Conservation (phyloP, 495 filamentous ascomycete species). For the Neurospora sp. region DNA sequence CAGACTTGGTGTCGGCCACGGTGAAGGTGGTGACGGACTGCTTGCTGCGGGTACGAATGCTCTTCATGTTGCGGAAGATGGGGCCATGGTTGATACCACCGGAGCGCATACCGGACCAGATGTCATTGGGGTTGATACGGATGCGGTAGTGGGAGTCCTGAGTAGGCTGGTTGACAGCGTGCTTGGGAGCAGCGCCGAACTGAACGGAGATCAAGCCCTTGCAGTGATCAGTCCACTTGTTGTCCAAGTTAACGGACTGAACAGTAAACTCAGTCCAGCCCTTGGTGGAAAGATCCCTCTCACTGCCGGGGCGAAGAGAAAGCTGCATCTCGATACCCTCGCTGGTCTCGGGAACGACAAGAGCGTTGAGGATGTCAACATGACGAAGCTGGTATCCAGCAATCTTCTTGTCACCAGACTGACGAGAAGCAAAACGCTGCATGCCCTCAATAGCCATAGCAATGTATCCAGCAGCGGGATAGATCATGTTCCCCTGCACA, state of each 20-base stretch:
- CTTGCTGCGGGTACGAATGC: conserved; percentile 13
- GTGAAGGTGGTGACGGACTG: conserved; percentile 16
- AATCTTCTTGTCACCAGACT: background rate
- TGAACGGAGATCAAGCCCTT: conserved; percentile 21
- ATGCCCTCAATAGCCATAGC: conserved; percentile 42
- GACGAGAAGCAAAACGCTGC: conserved; percentile 5
- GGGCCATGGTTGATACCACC: conserved; percentile 29
- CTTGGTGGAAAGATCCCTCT: conserved; percentile 27
- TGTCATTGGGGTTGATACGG: conserved; percentile 11
- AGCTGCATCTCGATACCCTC: conserved; percentile 30
- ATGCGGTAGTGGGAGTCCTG: conserved; percentile 12
- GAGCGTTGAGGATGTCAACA: conserved; percentile 29
- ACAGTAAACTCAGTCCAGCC: conserved; percentile 27
- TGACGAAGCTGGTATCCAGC: conserved; percentile 29
- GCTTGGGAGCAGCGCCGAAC: conserved; percentile 2
- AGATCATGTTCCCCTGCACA: conserved; percentile 31
- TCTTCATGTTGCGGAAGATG: conserved; percentile 26
- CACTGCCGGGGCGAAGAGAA: conserved; percentile 28
- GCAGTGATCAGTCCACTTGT: conserved; percentile 25
- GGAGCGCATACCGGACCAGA: conserved; percentile 19
- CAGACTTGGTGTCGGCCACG: conserved; percentile 27
- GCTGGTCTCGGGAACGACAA: conserved; percentile 31
- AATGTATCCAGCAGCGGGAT: conserved; percentile 45
- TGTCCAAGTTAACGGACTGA: conserved; percentile 38
- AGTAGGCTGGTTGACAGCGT: background rate